Evolutionary conservation across 1,284 basidiomycete genomes (phyloP).

Genomic region (Gomphus bonarii): DNA sequence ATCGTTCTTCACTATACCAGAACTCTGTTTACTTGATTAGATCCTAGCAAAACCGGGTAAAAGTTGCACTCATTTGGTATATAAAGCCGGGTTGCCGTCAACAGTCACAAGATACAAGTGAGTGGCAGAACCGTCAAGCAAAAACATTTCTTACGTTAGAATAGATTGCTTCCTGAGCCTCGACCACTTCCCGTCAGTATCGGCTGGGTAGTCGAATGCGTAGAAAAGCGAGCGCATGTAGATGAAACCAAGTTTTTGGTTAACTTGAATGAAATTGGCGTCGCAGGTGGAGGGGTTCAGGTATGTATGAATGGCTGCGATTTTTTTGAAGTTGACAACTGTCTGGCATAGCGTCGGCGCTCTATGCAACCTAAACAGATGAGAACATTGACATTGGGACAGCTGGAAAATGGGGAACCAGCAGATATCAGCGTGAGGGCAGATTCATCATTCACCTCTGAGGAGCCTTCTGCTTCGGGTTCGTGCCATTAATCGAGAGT

Average conservation of each 20-base stretch:
- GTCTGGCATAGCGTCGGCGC: conserved; percentile 5
- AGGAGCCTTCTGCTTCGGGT: conserved; percentile 3
- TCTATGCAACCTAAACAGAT: conserved; percentile 10
- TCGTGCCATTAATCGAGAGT: not conserved
- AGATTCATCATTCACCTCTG: conserved; percentile 1
- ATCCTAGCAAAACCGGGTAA: conserved; percentile 55
- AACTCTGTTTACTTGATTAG: conserved; percentile 23
- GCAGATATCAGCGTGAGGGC: conserved; percentile 6
- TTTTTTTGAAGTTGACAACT: not conserved
- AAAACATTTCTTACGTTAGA: not conserved
- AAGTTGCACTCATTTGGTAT: conserved; percentile 84
- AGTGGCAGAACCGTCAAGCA: conserved; percentile 13
- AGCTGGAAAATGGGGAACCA: conserved; percentile 2
- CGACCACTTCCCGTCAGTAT: conserved; percentile 78
- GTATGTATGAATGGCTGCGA: conserved; percentile 24
- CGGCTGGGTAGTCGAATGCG: conserved; percentile 86
- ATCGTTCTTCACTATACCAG: not conserved
- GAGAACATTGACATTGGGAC: conserved; percentile 8
- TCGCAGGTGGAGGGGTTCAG: conserved; percentile 54
- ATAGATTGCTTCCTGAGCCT: conserved; percentile 50
- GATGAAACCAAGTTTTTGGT: conserved; percentile 63
- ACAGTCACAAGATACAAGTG: conserved; percentile 71
- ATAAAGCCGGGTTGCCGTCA: conserved; percentile 75
- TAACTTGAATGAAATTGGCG: conserved; percentile 55
- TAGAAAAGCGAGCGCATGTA: conserved; percentile 54